Evolutionary conservation across 2,329 filamentous ascomycete species (phyloP).

Genomic region (Talaromyces islandicus): DNA sequence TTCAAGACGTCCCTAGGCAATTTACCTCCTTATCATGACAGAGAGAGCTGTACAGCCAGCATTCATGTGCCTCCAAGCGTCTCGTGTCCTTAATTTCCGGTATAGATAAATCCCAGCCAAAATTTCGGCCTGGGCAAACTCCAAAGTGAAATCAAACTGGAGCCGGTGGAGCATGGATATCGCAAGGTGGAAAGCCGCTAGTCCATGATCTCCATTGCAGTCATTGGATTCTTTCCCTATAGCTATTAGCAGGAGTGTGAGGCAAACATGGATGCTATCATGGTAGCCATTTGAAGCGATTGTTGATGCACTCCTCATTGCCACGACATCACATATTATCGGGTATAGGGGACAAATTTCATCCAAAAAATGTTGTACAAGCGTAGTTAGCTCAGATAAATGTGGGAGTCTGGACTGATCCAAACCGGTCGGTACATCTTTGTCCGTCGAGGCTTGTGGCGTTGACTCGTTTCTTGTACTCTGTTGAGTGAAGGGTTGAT

Average conservation of each 20-base stretch:
- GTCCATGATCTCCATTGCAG: not conserved
- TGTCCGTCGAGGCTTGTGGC: not conserved
- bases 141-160: slow-evolving; percentile 1
- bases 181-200: not conserved
- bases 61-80: not conserved
- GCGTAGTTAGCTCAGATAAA: not conserved
- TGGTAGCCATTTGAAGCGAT: slow-evolving; percentile 1
- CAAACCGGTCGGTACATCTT: not conserved
- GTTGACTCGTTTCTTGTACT: not conserved
- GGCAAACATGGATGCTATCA: not conserved
- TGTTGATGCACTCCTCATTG: not conserved
- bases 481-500: no score
- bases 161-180: not conserved
- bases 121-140: not conserved
- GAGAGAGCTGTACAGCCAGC: slow-evolving; percentile 1
- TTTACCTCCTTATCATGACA: not conserved
- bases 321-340: slow-evolving; percentile 1
- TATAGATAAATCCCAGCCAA: not conserved
- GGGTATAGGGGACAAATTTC: slow-evolving; percentile 1
- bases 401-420: not conserved
- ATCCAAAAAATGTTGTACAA: not conserved
- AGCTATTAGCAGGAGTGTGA: not conserved
- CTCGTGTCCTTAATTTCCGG: not conserved
- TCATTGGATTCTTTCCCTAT: not conserved
- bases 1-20: no score